Base-by-base conservation (phyloP, 768 basidiomycete species). In the Floccularia luteovirens region DNA sequence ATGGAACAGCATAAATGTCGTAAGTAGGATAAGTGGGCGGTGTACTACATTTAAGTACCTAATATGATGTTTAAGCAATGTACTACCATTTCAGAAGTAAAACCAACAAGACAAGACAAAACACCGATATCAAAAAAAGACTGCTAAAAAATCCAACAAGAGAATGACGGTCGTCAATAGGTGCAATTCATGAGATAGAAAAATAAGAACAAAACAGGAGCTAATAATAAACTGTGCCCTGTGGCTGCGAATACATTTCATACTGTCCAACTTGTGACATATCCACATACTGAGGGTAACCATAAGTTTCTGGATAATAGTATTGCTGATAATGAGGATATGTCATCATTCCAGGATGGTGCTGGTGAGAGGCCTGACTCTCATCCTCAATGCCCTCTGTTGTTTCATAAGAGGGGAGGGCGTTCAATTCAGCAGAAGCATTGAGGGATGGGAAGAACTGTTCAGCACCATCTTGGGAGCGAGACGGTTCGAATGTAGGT, bases 221-320 rank as follows among this genome's bases (percentile, higher is more conserved):
- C 69, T 69, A 81, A 61, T 82, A 84, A 61, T 82, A 83, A 49
- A 71, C 72, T 48, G 70, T 62, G 47, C 70, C 69, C 56, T 74
- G 66, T 33, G 64, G 63, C 42, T 66, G 71, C 41, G 71, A 64
- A 60, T 82, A 83, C 70, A 74, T 67, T 48, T 82, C 82, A 60
- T 83, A 85, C 50, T 73, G 74, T 56, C 74, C 70, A 46, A 65
- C 58, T 48, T 79, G 79, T 31, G 78, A 68, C 72, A 77, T 69
- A 58, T 83, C 83, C 66, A 82, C 62, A 62, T 82, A 84, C 31
- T 67, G 72, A 43, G 73, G 63, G 56, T 85, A 86, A 42, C 66
- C 67, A 50, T 85, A 85, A 44, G 72, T 68, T 37, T 82, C 79
- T 17, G 80, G 79, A 57, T 80, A 83, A 58, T 82, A 87, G 63